A percentile compares a stretch with the other conserved stretches of the same genome.
These are phyloP conservation scores for Trypanosoma melophagium DNA, from an alignment of 208 protist genomes.

Conservation along the genomic window DNA sequence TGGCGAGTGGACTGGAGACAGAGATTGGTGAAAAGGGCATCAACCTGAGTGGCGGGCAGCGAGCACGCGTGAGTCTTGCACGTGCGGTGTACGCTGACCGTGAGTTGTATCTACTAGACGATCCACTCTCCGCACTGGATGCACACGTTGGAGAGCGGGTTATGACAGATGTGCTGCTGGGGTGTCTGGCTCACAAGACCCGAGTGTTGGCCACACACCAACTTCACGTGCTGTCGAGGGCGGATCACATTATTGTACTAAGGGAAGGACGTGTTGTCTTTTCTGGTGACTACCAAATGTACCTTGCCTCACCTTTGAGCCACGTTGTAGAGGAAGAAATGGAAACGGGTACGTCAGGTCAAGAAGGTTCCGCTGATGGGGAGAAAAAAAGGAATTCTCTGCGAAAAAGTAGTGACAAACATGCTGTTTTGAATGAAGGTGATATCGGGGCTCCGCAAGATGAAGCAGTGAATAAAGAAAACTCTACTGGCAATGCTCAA, in stretches of 20 bases:
- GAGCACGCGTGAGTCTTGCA: slow-evolving; percentile 81
- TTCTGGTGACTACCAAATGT: too few species aligned
- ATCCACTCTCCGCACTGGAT: slow-evolving; percentile 93
- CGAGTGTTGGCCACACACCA: slow-evolving; percentile 94
- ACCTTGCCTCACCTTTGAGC: too few species aligned
- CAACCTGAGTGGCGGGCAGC: slow-evolving; percentile 90
- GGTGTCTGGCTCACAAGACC: slow-evolving; percentile 78
- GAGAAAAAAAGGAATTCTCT: too few species aligned
- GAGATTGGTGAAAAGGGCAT: slow-evolving; percentile 90
- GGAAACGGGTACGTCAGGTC: too few species aligned
- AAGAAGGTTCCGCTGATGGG: too few species aligned
- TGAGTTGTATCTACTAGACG: slow-evolving; percentile 91
- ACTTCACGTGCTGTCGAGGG: slow-evolving; percentile 81
- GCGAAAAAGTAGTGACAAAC: too few species aligned
- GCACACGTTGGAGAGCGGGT: slow-evolving; percentile 69
- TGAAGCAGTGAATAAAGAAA: too few species aligned
- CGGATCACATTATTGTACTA: slow-evolving; percentile 88
- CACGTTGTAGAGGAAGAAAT: too few species aligned
- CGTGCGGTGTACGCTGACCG: slow-evolving; percentile 84
- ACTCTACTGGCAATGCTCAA: background rate
- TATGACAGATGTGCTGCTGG: slow-evolving; percentile 43
- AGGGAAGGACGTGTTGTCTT: too few species aligned
- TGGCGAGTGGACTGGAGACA: slow-evolving; percentile 85
- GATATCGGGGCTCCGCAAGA: too few species aligned
- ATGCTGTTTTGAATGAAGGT: too few species aligned